Percentiles rank a stretch among this genome's conserved stretches.
phyloP scores from a whole-genome alignment of 2,329 filamentous ascomycete species.

The Xylaria sp. region DNA sequence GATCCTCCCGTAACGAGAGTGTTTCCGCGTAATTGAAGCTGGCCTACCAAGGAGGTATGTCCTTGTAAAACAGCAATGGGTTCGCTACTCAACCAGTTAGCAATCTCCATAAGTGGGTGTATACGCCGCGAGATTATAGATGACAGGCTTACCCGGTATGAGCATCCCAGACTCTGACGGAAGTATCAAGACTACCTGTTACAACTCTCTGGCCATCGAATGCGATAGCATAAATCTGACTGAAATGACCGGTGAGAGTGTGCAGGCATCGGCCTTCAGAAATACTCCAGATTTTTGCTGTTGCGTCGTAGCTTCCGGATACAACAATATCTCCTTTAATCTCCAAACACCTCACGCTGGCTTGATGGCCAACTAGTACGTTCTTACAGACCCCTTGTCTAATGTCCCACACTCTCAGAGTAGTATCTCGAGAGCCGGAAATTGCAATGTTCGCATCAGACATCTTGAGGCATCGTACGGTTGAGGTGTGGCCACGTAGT shows the following conservation, averaged over 20 bases:
- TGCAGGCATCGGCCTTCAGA: conserved; percentile 92
- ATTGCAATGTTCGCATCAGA: conserved; percentile 93
- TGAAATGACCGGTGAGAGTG: conserved; percentile 93
- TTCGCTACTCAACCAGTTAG: conserved; percentile 62
- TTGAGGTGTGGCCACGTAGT: conserved; percentile 93
- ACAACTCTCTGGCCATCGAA: conserved; percentile 95
- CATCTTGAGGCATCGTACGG: conserved; percentile 97
- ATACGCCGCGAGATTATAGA: conserved; percentile 12
- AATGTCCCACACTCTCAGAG: conserved; percentile 94
- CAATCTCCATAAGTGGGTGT: neutral
- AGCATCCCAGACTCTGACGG: conserved; percentile 96
- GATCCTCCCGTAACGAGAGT: conserved; percentile 96
- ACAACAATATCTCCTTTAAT: conserved; percentile 97
- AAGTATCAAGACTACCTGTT: conserved; percentile 95
- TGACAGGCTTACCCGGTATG: conserved; percentile 75
- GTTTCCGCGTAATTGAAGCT: conserved; percentile 94
- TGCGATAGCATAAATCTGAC: conserved; percentile 98
- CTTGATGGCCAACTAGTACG: conserved; percentile 92
- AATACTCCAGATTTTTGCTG: conserved; percentile 97
- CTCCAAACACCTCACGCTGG: conserved; percentile 92
- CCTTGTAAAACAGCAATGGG: conserved; percentile 94
- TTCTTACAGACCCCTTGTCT: conserved; percentile 87
- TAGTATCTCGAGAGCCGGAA: conserved; percentile 95
- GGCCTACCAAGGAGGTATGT: conserved; percentile 95
- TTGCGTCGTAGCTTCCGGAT: conserved; percentile 98